Conservation (phyloP, 768 basidiomycete genomes). For the Suillus americanus region DNA sequence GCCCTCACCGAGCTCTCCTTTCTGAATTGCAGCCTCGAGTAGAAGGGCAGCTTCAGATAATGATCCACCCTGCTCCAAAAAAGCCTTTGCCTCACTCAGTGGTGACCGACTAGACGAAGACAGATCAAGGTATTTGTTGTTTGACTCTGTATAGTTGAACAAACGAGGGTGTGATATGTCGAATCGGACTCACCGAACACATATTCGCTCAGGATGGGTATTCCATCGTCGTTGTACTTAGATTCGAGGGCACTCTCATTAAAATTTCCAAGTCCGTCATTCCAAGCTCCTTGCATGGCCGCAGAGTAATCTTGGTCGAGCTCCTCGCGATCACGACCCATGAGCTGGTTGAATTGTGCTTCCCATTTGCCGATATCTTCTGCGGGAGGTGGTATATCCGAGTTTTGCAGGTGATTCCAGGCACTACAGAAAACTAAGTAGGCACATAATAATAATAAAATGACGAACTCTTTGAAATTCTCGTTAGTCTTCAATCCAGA, state of each 20-base stretch:
- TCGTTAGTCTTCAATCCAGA: slow-evolving; percentile 22
- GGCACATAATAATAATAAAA: slow-evolving; percentile 9
- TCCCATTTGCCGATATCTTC: slow-evolving; percentile 82
- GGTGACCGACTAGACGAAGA: slow-evolving; percentile 45
- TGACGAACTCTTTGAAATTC: slow-evolving; percentile 58
- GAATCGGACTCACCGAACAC: slow-evolving; percentile 61
- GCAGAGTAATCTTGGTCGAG: slow-evolving; percentile 61
- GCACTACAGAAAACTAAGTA: slow-evolving; percentile 38
- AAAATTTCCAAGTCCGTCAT: slow-evolving; percentile 49
- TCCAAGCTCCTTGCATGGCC: slow-evolving; percentile 66
- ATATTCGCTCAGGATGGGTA: slow-evolving; percentile 73
- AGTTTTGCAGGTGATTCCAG: slow-evolving; percentile 62
- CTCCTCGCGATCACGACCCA: slow-evolving; percentile 67
- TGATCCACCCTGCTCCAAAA: slow-evolving; percentile 80
- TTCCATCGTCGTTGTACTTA: slow-evolving; percentile 69
- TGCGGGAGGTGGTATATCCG: slow-evolving; percentile 52
- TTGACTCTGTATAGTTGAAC: slow-evolving; percentile 47
- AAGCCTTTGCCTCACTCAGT: slow-evolving; percentile 70
- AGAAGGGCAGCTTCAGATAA: slow-evolving; percentile 84
- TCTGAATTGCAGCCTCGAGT: slow-evolving; percentile 88
- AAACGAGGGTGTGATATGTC: neutral
- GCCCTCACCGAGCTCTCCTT: slow-evolving; percentile 75
- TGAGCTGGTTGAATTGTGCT: slow-evolving; percentile 76
- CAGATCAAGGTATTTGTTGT: slow-evolving; percentile 68
- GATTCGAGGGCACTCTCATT: slow-evolving; percentile 33